phyloP scores from a whole-genome alignment of 768 basidiomycete genomes.

The Crepidotus variabilis region DNA sequence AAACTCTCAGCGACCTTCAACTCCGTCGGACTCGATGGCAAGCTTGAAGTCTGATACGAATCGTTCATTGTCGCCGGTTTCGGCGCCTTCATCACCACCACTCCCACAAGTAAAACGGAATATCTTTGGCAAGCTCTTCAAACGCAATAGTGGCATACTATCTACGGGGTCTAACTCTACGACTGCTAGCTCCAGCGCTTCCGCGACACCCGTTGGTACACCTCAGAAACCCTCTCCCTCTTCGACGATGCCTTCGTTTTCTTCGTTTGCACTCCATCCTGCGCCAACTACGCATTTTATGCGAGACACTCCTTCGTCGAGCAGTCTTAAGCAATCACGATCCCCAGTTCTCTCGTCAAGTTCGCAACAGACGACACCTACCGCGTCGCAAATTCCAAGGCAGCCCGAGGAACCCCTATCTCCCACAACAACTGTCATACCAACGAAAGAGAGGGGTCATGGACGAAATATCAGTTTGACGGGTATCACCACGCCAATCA shows the following conservation, averaged over 20 bases:
- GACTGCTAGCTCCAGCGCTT: not conserved
- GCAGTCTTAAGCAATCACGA: not conserved
- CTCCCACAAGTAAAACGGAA: conserved; percentile 44
- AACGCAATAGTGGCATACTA: conserved; percentile 37
- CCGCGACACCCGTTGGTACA: not conserved
- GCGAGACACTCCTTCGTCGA: not conserved
- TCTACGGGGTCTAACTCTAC: conserved; percentile 1
- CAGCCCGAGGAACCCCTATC: conserved; percentile 9
- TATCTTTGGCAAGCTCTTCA: conserved; percentile 74
- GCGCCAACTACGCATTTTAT: conserved; percentile 8
- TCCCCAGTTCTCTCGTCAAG: conserved; percentile 7
- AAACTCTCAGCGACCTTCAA: not conserved
- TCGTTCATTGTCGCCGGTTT: not conserved
- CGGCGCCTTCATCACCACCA: conserved; percentile 18
- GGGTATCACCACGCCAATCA: conserved; percentile 21
- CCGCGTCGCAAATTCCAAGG: not conserved
- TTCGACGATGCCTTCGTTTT: conserved; percentile 8
- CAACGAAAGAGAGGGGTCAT: conserved; percentile 19
- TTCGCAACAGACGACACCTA: conserved; percentile 6
- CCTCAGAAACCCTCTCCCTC: not conserved
- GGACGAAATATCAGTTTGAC: conserved; percentile 24
- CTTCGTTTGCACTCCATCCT: conserved; percentile 15
- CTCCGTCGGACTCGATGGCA: conserved; percentile 1
- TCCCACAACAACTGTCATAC: conserved; percentile 16
- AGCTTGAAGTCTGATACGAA: conserved; percentile 1